phyloP scores from a whole-genome alignment of 768 basidiomycete genomes.

The Amanita subjunquillea region DNA sequence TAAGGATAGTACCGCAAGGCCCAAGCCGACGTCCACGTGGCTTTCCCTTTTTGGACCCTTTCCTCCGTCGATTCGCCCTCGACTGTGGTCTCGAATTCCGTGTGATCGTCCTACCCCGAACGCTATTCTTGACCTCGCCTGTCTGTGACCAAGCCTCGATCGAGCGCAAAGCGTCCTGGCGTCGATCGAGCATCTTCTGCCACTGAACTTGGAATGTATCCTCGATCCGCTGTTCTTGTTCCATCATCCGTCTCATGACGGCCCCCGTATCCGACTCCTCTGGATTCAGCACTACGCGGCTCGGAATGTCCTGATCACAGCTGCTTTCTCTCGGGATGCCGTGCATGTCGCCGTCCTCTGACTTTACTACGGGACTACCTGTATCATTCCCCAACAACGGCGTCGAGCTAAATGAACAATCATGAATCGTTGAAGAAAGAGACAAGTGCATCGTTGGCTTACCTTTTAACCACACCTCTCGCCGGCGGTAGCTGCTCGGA shows the following conservation, averaged over 20 bases:
- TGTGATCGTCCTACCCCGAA: not conserved
- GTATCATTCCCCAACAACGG: not conserved
- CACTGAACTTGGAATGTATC: not conserved
- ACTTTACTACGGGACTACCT: not conserved
- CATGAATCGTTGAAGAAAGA: not conserved
- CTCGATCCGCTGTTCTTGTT: not conserved
- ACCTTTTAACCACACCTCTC: not conserved
- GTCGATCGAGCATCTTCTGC: conserved; percentile 2
- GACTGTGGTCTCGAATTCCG: not conserved
- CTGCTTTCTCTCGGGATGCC: not conserved
- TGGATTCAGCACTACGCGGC: not conserved
- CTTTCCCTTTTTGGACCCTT: not conserved
- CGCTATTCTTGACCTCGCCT: not conserved
- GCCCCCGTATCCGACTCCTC: not conserved
- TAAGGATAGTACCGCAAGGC: not conserved
- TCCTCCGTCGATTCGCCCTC: not conserved
- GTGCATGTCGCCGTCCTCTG: not conserved
- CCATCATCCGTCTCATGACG: not conserved
- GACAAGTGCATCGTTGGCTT: not conserved
- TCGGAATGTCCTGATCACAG: not conserved
- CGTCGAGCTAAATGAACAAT: not conserved
- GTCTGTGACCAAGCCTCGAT: not conserved
- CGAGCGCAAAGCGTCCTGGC: not conserved
- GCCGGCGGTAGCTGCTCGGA: not conserved
- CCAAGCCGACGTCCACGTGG: not conserved